A percentile compares a stretch with the other conserved stretches of the same genome.
Conservation (phyloP, 1,284 basidiomycete genomes). For the Prillingera fragicola region DNA sequence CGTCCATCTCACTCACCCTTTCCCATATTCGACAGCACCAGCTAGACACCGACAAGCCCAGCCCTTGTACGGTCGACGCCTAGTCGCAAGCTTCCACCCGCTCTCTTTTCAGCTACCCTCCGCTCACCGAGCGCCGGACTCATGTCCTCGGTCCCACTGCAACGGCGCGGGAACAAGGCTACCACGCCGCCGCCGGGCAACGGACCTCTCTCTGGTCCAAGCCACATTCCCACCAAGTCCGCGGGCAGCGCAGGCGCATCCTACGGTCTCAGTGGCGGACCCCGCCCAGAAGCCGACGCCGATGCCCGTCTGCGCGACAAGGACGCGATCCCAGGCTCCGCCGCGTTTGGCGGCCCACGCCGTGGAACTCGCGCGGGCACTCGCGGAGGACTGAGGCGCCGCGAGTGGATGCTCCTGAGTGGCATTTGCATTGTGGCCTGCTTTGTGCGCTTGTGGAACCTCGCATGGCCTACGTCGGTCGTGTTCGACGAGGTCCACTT, state of each 20-base stretch:
- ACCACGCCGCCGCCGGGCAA: neutral
- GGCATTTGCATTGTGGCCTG: conserved; percentile 53
- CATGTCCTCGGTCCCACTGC: conserved; percentile 12
- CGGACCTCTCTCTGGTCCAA: conserved; percentile 4
- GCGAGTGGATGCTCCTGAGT: conserved; percentile 40
- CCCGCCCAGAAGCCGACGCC: conserved; percentile 15
- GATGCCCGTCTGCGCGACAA: conserved; percentile 14
- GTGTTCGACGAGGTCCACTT: conserved; percentile 99
- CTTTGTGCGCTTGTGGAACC: conserved; percentile 68
- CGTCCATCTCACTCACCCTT: no score
- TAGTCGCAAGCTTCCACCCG: no score
- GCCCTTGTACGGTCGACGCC: no score
- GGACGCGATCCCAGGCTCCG: conserved; percentile 5
- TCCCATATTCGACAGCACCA: no score
- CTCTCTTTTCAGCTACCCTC: no score
- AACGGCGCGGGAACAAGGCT: conserved; percentile 4
- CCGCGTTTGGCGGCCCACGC: conserved; percentile 30
- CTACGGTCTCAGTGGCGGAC: neutral
- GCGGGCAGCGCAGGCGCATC: neutral
- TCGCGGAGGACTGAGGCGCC: conserved; percentile 25
- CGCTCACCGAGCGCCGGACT: no score
- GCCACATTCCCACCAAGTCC: neutral
- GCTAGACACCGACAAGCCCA: no score
- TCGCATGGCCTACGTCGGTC: conserved; percentile 76
- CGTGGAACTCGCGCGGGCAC: conserved; percentile 17